A percentile compares a stretch with the other conserved stretches of the same genome.
phyloP scores from a whole-genome alignment of 2,329 filamentous ascomycete genomes.

The Epichloe brachyelytri region DNA sequence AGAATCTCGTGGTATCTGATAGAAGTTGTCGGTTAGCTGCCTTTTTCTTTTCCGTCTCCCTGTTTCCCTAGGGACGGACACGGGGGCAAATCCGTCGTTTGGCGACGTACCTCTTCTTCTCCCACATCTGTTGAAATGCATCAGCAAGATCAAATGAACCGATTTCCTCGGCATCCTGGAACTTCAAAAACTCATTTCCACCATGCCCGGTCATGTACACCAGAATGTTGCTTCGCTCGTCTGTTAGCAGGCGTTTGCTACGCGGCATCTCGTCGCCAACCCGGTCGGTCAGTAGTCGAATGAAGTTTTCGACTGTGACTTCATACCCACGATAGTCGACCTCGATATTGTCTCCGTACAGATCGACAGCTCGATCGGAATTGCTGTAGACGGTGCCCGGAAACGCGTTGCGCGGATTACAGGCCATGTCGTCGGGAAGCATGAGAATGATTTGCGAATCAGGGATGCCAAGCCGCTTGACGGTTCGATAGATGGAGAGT shows the following conservation, averaged over 20 bases:
- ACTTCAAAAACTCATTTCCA: conserved; percentile 95
- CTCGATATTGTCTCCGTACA: conserved; percentile 98
- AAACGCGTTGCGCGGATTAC: conserved; percentile 96
- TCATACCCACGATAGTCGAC: conserved; percentile 98
- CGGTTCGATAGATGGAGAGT: conserved; percentile 90
- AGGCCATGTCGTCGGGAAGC: conserved; percentile 99
- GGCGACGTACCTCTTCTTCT: conserved; percentile 71
- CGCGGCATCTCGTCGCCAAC: conserved; percentile 89
- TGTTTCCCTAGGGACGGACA: not conserved
- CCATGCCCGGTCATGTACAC: conserved; percentile 99
- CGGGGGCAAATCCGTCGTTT: not conserved
- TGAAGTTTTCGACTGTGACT: conserved; percentile 98
- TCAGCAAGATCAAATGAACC: conserved; percentile 91
- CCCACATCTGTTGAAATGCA: conserved; percentile 99
- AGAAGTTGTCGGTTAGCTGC: not conserved
- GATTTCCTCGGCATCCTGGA: conserved; percentile 96
- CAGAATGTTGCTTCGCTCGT: conserved; percentile 90
- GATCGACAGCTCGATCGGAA: conserved; percentile 83
- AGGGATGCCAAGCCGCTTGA: conserved; percentile 93
- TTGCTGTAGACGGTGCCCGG: conserved; percentile 98
- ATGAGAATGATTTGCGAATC: conserved; percentile 99
- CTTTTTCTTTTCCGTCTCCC: too few relatives aligned
- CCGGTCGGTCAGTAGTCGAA: conserved; percentile 83
- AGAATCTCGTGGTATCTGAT: conserved; percentile 83
- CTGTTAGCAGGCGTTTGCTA: conserved; percentile 85